phyloP scores from a whole-genome alignment of 306 rosid genomes.

The Begonia masoniana region DNA sequence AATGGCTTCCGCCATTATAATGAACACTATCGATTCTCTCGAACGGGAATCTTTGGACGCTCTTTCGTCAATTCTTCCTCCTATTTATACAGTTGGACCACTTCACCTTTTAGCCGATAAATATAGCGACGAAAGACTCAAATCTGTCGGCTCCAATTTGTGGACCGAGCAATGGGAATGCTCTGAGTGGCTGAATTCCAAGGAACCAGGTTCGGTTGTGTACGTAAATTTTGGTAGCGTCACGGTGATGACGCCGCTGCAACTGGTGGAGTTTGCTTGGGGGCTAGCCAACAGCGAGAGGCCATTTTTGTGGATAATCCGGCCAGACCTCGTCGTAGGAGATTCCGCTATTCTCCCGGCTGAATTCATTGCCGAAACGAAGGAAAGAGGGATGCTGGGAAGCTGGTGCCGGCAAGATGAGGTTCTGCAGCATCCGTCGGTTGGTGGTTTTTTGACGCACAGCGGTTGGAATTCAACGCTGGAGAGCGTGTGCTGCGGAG shows the following conservation, averaged over 20 bases:
- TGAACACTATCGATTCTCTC: conserved; percentile 1
- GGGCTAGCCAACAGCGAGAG: conserved; percentile 27
- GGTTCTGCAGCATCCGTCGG: conserved; percentile 27
- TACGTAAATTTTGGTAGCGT: conserved; percentile 13
- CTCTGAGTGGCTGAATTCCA: conserved; percentile 29
- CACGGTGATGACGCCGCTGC: conserved; percentile 18
- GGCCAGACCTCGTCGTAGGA: conserved; percentile 25
- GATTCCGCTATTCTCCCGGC: conserved; percentile 14
- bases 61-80: background rate
- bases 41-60: background rate
- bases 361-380: conserved; percentile 13
- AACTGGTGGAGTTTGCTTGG: conserved; percentile 32
- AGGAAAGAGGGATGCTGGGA: conserved; percentile 19
- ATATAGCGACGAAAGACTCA: background rate
- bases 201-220: conserved; percentile 6
- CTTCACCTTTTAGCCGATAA: background rate
- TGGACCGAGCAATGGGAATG: conserved; percentile 35
- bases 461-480: conserved; percentile 13
- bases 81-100: background rate
- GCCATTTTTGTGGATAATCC: conserved; percentile 30
- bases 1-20: conserved; percentile 4
- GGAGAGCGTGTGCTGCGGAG: conserved; percentile 26
- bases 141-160: conserved; percentile 17
- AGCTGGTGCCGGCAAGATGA: conserved; percentile 43
- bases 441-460: conserved; percentile 25